A percentile compares a stretch with the other conserved stretches of the same genome.
Evolutionary conservation across 345 rosid genomes (phyloP).

Genomic region (Corchorus capsularis): DNA sequence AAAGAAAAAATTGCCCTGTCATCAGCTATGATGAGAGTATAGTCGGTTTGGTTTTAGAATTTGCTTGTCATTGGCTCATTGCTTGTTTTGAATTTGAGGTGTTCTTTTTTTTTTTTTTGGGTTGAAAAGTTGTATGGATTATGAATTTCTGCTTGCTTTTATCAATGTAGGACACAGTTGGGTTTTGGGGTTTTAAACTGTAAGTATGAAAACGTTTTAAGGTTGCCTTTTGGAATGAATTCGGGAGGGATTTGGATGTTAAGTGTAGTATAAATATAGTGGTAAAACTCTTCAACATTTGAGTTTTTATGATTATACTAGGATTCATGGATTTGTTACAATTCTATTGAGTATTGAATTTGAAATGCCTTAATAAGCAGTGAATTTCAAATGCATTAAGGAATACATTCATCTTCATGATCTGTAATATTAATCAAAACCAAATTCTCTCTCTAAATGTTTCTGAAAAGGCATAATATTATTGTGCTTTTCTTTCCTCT

Average conservation of each 20-base stretch:
- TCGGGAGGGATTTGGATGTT: background rate
- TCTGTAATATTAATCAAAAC: background rate
- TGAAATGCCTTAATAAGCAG: background rate
- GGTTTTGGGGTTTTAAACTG: background rate
- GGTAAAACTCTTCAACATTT: background rate
- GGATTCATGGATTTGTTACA: background rate
- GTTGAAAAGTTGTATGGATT: background rate
- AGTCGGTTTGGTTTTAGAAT: background rate
- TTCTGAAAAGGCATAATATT: background rate
- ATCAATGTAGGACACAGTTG: background rate
- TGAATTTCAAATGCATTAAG: background rate
- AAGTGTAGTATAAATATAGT: background rate
- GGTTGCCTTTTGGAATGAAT: background rate
- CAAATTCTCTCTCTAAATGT: background rate
- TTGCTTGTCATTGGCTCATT: background rate
- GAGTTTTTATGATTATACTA: background rate
- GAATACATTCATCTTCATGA: background rate
- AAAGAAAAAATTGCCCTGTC: background rate
- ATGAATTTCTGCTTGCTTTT: background rate
- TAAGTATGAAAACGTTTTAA: background rate
- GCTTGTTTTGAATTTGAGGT: background rate
- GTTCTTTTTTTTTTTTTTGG: background rate
- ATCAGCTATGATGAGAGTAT: background rate
- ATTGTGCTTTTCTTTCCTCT: background rate
- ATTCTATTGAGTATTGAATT: constrained; percentile 6